Conservation (phyloP, 495 filamentous ascomycete species). For the Penicillium flavigenum region DNA sequence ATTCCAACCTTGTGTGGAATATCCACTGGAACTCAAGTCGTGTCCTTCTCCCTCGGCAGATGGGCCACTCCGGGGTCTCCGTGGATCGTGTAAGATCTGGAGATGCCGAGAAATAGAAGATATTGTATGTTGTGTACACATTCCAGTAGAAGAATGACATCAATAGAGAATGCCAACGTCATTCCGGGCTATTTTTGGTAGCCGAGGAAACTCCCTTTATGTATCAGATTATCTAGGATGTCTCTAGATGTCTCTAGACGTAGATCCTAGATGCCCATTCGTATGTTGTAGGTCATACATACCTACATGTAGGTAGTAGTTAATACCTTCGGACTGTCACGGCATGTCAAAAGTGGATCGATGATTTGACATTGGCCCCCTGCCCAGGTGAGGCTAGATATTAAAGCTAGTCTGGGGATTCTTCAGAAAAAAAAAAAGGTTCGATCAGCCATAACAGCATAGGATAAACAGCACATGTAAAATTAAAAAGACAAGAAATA, state of each 20-base stretch:
- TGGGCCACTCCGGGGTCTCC: neutral
- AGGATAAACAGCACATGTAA: neutral
- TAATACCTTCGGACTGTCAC: neutral
- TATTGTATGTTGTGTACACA: neutral
- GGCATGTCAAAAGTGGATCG: constrained; percentile 18
- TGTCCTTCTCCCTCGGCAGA: neutral
- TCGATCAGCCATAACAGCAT: neutral
- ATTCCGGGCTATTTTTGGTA: constrained; percentile 16
- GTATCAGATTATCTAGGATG: too few relatives aligned
- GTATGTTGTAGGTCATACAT: neutral
- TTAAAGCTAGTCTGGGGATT: constrained; percentile 14
- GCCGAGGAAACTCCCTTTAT: constrained; percentile 3
- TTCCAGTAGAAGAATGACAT: constrained; percentile 4
- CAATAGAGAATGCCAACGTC: constrained; percentile 20
- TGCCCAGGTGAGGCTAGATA: constrained; percentile 13
- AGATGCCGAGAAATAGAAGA: neutral
- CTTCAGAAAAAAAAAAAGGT: constrained; percentile 3
- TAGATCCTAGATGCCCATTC: neutral
- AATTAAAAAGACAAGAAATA: neutral
- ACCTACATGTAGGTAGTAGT: neutral
- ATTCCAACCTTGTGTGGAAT: neutral
- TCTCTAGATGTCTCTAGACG: too few relatives aligned
- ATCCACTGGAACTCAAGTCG: neutral
- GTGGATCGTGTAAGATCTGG: neutral
- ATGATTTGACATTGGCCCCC: constrained; percentile 13